Conservation (phyloP, 768 basidiomycete species). For the Gloeostereum incarnatum region DNA sequence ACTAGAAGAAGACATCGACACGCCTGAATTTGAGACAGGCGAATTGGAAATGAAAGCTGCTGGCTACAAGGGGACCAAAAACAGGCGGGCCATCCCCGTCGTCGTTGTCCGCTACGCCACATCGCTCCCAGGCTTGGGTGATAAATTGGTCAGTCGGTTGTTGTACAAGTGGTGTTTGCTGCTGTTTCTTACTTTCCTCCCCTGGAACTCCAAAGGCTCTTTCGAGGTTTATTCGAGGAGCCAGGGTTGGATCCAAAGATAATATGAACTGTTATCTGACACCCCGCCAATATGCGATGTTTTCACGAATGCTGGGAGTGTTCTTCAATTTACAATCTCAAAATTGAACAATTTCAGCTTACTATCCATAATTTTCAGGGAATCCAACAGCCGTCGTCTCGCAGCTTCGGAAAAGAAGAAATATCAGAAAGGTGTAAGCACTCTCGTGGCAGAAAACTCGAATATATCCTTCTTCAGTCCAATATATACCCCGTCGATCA, state of each 20-base stretch:
- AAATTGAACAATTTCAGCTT: not conserved
- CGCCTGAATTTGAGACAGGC: conserved; percentile 1
- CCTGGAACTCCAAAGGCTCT: not conserved
- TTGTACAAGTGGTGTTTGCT: too few species aligned
- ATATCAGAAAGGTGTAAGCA: conserved; percentile 3
- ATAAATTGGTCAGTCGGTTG: conserved; percentile 4
- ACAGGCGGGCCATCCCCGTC: conserved; percentile 8
- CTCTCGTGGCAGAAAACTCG: conserved; percentile 1
- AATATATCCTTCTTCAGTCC: conserved; percentile 11
- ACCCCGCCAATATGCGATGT: conserved; percentile 1
- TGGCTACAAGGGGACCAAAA: conserved; percentile 6
- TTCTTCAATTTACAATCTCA: not conserved
- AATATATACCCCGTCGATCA: conserved; percentile 4
- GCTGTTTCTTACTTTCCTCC: not conserved
- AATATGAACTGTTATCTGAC: not conserved
- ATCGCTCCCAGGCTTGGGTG: conserved; percentile 4
- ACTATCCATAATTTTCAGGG: not conserved
- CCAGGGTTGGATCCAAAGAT: not conserved
- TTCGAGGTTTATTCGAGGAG: not conserved
- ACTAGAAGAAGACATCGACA: conserved; percentile 7
- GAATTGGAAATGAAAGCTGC: not conserved
- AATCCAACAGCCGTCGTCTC: conserved; percentile 8
- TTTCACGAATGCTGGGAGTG: not conserved
- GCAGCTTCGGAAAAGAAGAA: conserved; percentile 1
- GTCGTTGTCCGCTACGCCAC: conserved; percentile 9